Conservation (phyloP, 768 basidiomycete species). For the Phaeolepiota aurea region DNA sequence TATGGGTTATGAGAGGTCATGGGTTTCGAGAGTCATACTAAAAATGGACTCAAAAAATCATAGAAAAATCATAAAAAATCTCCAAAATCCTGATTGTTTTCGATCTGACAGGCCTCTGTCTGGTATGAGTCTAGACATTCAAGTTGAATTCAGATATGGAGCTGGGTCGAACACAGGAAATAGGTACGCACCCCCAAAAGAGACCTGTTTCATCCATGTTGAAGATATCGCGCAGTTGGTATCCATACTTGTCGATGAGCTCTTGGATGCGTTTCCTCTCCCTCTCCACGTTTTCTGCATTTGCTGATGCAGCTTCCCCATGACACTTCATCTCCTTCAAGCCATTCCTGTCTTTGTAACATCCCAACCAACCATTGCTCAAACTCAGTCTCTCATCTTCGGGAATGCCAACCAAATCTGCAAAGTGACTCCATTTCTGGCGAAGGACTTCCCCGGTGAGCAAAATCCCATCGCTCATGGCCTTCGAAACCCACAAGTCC, state of each 20-base stretch:
- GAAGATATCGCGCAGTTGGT: conserved; percentile 19
- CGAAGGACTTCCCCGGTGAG: conserved; percentile 25
- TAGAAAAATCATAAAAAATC: too few species aligned
- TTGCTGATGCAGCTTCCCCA: conserved; percentile 24
- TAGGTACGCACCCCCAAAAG: conserved; percentile 20
- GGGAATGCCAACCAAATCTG: conserved; percentile 19
- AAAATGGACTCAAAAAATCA: too few species aligned
- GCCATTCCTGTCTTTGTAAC: conserved; percentile 15
- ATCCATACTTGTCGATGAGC: conserved; percentile 18
- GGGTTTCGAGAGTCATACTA: too few species aligned
- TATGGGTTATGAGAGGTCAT: too few species aligned
- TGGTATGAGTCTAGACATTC: conserved; percentile 18
- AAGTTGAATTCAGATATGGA: conserved; percentile 1
- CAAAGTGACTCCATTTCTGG: conserved; percentile 25
- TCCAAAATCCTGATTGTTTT: conserved; percentile 15
- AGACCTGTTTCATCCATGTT: conserved; percentile 27
- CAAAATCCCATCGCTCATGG: conserved; percentile 18
- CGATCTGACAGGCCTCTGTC: conserved; percentile 18
- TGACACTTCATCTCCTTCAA: conserved; percentile 18
- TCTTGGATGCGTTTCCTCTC: conserved; percentile 17
- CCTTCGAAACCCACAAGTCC: conserved; percentile 26
- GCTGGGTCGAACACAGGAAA: conserved; percentile 1
- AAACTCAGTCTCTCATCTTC: conserved; percentile 21
- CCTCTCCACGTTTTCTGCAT: conserved; percentile 11
- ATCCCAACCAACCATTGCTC: conserved; percentile 24